Conservation (phyloP, 2,329 filamentous ascomycete species). For the Cercospora sp. region DNA sequence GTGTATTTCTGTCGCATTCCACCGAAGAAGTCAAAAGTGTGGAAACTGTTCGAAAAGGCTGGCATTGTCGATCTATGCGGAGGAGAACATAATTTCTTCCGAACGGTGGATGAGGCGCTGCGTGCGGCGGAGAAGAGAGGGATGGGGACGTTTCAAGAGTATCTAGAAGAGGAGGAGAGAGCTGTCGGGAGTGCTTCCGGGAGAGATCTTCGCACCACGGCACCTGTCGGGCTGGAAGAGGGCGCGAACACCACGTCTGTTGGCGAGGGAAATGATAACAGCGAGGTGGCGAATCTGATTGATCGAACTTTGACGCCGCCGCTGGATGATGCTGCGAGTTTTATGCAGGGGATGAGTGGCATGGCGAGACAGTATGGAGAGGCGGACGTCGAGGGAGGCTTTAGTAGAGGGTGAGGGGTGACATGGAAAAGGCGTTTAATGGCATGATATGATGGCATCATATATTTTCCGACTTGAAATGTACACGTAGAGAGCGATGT, state of each 20-base stretch:
- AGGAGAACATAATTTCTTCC: slow-evolving; percentile 74
- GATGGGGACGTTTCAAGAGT: slow-evolving; percentile 15
- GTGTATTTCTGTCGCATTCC: slow-evolving; percentile 71
- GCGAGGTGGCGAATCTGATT: neutral
- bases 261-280: neutral
- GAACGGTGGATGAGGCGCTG: slow-evolving; percentile 80
- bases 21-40: slow-evolving; percentile 57
- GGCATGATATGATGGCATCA: neutral
- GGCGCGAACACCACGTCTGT: neutral
- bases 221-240: neutral
- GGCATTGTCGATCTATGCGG: slow-evolving; percentile 85
- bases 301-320: slow-evolving; percentile 11
- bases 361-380: slow-evolving; percentile 2
- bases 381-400: slow-evolving; percentile 11
- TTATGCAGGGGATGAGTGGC: slow-evolving; percentile 13
- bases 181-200: neutral
- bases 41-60: slow-evolving; percentile 70
- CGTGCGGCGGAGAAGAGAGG: slow-evolving; percentile 70
- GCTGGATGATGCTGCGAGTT: slow-evolving; percentile 7
- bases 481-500: neutral
- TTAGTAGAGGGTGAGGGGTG: too few relatives aligned
- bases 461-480: neutral
- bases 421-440: too few relatives aligned
- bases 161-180: neutral
- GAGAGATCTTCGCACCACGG: neutral